phyloP scores from a whole-genome alignment of 2,329 filamentous ascomycete species.

The Epichloe baconii region DNA sequence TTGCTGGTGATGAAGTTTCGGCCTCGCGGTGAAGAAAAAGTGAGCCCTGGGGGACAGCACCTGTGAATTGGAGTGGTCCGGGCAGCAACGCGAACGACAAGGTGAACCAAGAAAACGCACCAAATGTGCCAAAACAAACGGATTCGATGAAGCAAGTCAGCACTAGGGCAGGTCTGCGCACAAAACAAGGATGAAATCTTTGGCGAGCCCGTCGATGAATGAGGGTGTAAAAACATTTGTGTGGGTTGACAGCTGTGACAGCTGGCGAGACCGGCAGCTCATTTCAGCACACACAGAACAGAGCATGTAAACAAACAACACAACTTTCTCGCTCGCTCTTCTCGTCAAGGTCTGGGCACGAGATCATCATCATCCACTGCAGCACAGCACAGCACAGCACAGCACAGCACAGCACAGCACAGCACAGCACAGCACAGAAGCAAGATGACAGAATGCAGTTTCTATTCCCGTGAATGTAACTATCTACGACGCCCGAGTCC shows the following conservation, averaged over 20 bases:
- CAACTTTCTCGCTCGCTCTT: no score
- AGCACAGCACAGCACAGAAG: not conserved
- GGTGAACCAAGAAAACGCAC: not conserved
- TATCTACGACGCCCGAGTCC: not conserved
- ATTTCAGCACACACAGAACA: not conserved
- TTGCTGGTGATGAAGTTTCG: not conserved
- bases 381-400: not conserved
- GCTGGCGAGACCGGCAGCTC: slow-evolving; percentile 1
- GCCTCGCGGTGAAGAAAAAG: not conserved
- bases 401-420: not conserved
- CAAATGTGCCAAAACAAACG: not conserved
- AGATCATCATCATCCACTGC: no score
- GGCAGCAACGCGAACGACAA: not conserved
- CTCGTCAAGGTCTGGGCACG: no score
- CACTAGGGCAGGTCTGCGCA: not conserved
- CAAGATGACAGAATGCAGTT: not conserved
- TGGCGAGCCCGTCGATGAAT: not conserved
- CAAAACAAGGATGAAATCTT: not conserved
- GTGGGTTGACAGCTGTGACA: not conserved
- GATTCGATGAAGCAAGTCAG: not conserved
- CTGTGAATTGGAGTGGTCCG: not conserved
- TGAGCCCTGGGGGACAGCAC: not conserved
- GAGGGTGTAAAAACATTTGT: not conserved
- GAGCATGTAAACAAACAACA: not conserved
- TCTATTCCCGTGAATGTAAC: not conserved